Percentiles rank a stretch among this genome's conserved stretches.
phyloP scores from a whole-genome alignment of 179 eudicot genomes.

The Beta corolliflora region DNA sequence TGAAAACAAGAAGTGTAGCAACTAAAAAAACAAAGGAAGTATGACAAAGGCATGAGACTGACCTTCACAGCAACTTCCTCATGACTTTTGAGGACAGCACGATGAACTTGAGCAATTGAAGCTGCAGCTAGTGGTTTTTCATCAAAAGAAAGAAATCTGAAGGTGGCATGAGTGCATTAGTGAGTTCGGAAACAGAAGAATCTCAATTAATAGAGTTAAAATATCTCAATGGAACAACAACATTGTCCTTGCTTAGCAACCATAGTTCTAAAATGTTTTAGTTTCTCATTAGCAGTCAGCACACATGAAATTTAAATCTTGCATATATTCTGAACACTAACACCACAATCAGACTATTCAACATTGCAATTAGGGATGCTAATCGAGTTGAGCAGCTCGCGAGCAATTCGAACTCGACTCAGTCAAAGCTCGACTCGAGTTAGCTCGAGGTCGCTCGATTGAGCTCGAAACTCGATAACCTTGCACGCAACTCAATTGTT shows the following conservation, averaged over 20 bases:
- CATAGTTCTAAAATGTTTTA: too few relatives aligned
- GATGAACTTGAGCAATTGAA: slow-evolving; percentile 95
- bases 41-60: slow-evolving; percentile 14
- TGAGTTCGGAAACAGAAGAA: not conserved
- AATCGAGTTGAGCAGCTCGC: too few relatives aligned
- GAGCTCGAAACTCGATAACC: too few relatives aligned
- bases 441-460: too few relatives aligned
- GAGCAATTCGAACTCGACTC: too few relatives aligned
- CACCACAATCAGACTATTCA: not conserved
- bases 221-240: not conserved
- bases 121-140: slow-evolving; percentile 95
- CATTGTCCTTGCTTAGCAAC: not conserved
- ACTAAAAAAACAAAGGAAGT: too few relatives aligned
- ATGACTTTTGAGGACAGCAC: slow-evolving; percentile 58
- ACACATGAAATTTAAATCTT: not conserved
- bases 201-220: not conserved
- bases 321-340: not conserved
- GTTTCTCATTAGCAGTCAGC: not conserved
- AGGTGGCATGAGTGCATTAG: slow-evolving; percentile 20
- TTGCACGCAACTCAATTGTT: too few relatives aligned
- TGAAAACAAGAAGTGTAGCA: too few relatives aligned
- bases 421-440: too few relatives aligned
- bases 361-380: too few relatives aligned
- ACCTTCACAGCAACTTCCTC: slow-evolving; percentile 96
- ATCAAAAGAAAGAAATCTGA: slow-evolving; percentile 76